phyloP scores from a whole-genome alignment of 2,329 filamentous ascomycete species.

The Claviceps monticola region DNA sequence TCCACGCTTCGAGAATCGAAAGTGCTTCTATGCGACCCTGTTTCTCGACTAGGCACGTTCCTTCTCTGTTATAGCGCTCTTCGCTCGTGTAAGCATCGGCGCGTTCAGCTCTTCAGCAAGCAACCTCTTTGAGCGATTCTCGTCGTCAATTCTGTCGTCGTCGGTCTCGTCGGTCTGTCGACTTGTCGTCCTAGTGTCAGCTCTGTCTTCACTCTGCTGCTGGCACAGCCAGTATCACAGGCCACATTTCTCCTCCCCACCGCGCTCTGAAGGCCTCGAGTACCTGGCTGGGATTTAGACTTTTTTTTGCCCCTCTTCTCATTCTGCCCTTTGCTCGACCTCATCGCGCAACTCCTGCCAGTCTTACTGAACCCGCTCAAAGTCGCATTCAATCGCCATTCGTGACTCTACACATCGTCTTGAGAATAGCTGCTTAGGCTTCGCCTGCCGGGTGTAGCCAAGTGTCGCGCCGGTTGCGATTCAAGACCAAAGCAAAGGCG shows the following conservation, averaged over 20 bases:
- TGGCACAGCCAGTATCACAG: not conserved
- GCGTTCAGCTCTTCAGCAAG: not conserved
- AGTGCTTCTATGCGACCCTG: not conserved
- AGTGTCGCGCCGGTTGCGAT: constrained; percentile 2
- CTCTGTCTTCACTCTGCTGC: not conserved
- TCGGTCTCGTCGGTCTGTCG: not conserved
- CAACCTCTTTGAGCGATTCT: not conserved
- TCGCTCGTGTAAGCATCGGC: not conserved
- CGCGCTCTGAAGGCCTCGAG: not conserved
- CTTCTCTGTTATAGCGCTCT: not conserved
- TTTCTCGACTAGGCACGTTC: not conserved
- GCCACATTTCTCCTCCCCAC: not conserved
- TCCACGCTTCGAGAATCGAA: not conserved
- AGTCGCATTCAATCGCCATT: not conserved
- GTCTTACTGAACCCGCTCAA: not conserved
- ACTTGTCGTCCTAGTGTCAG: not conserved
- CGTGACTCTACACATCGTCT: not conserved
- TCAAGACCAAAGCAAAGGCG: not conserved
- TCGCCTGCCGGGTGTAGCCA: constrained; percentile 6
- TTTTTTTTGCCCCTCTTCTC: not conserved
- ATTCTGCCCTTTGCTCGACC: not conserved
- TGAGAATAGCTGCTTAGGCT: constrained; percentile 1
- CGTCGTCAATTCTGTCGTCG: not conserved
- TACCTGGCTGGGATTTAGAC: not conserved
- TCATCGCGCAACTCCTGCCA: not conserved